Base-by-base conservation (phyloP, 805 yeast species). In the Candida maltosa region DNA sequence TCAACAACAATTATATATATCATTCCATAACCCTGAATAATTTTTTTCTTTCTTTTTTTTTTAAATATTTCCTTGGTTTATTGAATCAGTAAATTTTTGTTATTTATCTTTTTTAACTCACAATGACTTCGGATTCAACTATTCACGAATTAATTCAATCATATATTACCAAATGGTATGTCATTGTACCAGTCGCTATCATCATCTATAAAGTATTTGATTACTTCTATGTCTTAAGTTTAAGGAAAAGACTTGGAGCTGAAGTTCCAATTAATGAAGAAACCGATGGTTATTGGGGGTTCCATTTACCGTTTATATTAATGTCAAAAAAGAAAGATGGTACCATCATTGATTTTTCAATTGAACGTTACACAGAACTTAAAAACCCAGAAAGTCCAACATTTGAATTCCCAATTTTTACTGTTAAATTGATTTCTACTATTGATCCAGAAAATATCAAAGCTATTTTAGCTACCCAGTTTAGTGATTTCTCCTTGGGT, bases 381-480 rank as follows among this genome's bases (percentile, higher is more conserved):
- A 33, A 27, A 6, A 32, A 30, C 16, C 37, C 48, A 7, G 29
- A 40, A 4, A 25, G 10, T 8, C 32, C 34, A 4, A 46, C 52
- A 6, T 35, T 41, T 21, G 22, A 11, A 12, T 34, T 50, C 25
- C 34, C 32, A 32, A 23, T 55, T 9, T 45, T 49, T 6, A 58
- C 56, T 10, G 38, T 39, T 17, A 34, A 32, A 5, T 26, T 60
- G 6, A 16, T 56, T 16, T 34, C 42, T 31, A 62, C 70, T 15
- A 46, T 40, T 32, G 71, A 66, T 31, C 70, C 71, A 5, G 70
- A 66, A 34, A 65, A 63, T 41, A 51, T 65, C 35, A 66, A 65
- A 42, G 69, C 70, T 6, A 35, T 66, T 2, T 60, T 66, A 46
- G 68, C 69, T 24, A 65, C 70, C 16, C 70, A 64, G 34, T 66